These are phyloP conservation scores for Aspergillus bridgeri DNA, from an alignment of 495 filamentous ascomycete genomes.

Conservation along the genomic window DNA sequence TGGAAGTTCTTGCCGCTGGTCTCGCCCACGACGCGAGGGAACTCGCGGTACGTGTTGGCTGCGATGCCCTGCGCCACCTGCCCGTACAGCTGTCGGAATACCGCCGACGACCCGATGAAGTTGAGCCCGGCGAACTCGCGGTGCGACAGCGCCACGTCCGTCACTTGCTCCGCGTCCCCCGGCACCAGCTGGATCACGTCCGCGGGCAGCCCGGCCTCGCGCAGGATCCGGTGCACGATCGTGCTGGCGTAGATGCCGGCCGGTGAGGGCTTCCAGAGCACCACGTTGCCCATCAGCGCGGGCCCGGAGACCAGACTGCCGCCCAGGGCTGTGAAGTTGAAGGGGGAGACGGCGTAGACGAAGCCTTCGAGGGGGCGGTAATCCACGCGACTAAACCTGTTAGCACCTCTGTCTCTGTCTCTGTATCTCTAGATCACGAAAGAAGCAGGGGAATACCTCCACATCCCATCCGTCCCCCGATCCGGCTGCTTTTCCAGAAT, in stretches of 20 bases:
- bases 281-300: slow-evolving; percentile 80
- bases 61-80: slow-evolving; percentile 66
- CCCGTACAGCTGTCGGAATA: slow-evolving; percentile 73
- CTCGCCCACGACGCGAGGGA: slow-evolving; percentile 80
- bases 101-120: slow-evolving; percentile 77
- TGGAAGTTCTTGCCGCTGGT: slow-evolving; percentile 94
- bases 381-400: slow-evolving; percentile 55
- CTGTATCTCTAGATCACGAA: not conserved
- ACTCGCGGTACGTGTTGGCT: slow-evolving; percentile 65
- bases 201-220: slow-evolving; percentile 78
- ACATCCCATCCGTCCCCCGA: slow-evolving; percentile 54
- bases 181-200: slow-evolving; percentile 83
- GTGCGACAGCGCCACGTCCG: slow-evolving; percentile 62
- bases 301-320: slow-evolving; percentile 72
- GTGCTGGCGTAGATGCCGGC: slow-evolving; percentile 70
- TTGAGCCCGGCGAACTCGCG: slow-evolving; percentile 71
- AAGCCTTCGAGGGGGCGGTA: slow-evolving; percentile 84
- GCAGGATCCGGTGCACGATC: slow-evolving; percentile 75
- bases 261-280: slow-evolving; percentile 86
- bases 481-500: slow-evolving; percentile 72
- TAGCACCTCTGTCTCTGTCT: not conserved
- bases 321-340: slow-evolving; percentile 87
- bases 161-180: slow-evolving; percentile 72
- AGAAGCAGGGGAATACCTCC: slow-evolving; percentile 50
- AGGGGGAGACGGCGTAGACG: slow-evolving; percentile 80